Base-by-base conservation (phyloP, 2,329 filamentous ascomycete genomes). In the Cladosporium sp. region DNA sequence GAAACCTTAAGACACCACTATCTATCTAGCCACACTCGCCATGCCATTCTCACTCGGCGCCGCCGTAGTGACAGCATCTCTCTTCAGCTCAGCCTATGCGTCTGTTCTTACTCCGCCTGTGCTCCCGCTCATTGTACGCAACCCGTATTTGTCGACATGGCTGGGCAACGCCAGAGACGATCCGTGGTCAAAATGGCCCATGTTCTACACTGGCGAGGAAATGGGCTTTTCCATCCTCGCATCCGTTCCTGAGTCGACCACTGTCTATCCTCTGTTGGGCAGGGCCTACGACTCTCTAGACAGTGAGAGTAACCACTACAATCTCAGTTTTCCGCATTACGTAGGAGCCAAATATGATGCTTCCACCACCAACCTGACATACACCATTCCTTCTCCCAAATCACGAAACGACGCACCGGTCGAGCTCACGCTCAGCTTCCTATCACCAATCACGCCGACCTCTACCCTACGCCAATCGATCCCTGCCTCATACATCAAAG, bases 141-240 rank as follows among this genome's bases (percentile, higher is more conserved):
- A 73, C 52, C 75, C 75, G 13, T 78, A 78, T 58, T 63, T 77
- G 49, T 76, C 72, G 50, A 74, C 73, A 61, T 79, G 68, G 77
- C 73, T 89, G 51, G 75, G 76, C 42, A 78, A 80, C 67, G 87
- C 88, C 36, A 79, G 89, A 58, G 79, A 85, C 50, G 77, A 78
- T 40, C 89, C 89, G 2, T 95, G 89, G 89, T 79, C 82, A 47
- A 80, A 82, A 70, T 95, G 89, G 89, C 89, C 89, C 19, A 92
- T 92, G 67, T 90, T 91, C 67, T 91, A 84, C 77, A 88, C 85
- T 6, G 86, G 87, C 29, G 75, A 83, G 43, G 57, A 80, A 71
- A 68, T 86, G 50, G 84, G 84, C 38, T 78, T 87, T 56, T 78
- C 80, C 6, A 69, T 87, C 43, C 73, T 87, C 53, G 83, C 82